A percentile compares a stretch with the other conserved stretches of the same genome.
phyloP scores from a whole-genome alignment of 1,284 basidiomycete species.

The Irpex sp. region DNA sequence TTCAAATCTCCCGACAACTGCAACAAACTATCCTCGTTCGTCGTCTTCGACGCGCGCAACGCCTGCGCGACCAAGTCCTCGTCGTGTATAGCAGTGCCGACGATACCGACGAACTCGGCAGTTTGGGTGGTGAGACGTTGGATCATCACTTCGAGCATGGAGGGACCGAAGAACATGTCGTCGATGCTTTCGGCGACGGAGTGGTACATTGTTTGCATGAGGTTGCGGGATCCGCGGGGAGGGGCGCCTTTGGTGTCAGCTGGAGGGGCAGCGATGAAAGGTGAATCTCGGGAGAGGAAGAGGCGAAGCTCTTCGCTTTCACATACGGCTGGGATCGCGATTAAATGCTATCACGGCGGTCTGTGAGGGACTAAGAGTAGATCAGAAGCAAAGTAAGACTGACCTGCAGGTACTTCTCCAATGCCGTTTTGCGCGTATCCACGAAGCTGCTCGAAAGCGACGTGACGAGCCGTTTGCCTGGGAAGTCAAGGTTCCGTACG shows the following conservation, averaged over 20 bases:
- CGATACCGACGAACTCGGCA: constrained; percentile 80
- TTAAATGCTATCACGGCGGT: constrained; percentile 49
- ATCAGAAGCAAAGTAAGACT: constrained; percentile 15
- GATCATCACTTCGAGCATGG: constrained; percentile 92
- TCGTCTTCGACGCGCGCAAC: constrained; percentile 57
- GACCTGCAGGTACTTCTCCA: constrained; percentile 91
- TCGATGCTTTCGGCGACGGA: constrained; percentile 89
- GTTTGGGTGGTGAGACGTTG: constrained; percentile 84
- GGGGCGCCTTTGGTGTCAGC: constrained; percentile 32
- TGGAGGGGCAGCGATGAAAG: constrained; percentile 57
- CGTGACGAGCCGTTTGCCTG: constrained; percentile 85
- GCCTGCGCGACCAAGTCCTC: constrained; percentile 80
- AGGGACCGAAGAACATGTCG: constrained; percentile 88
- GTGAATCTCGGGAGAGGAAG: constrained; percentile 85
- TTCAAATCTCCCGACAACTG: constrained; percentile 70
- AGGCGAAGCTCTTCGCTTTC: constrained; percentile 77
- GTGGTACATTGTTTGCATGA: constrained; percentile 82
- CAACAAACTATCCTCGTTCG: constrained; percentile 60
- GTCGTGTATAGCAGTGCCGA: constrained; percentile 73
- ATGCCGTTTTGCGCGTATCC: constrained; percentile 68
- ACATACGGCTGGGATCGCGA: constrained; percentile 72
- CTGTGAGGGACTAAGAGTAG: constrained; percentile 3
- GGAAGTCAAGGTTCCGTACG: constrained; percentile 76
- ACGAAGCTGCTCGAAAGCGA: constrained; percentile 78
- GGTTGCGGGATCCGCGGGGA: constrained; percentile 60